Conservation (phyloP, 768 basidiomycete species). For the Boletus sp. region DNA sequence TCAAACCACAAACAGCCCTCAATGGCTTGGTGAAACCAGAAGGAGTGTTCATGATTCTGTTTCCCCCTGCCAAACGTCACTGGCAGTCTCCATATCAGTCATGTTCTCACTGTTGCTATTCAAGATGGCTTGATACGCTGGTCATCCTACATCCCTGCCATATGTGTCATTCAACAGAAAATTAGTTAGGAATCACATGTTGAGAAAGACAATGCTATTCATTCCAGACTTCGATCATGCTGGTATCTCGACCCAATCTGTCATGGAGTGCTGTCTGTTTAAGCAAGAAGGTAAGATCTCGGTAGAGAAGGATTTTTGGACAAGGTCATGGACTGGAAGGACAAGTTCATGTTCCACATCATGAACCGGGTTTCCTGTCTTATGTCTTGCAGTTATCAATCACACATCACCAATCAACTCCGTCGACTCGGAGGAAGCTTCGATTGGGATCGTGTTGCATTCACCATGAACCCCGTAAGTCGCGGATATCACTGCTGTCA, state of each 20-base stretch:
- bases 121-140: constrained; percentile 90
- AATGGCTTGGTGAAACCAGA: constrained; percentile 60
- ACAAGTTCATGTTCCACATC: constrained; percentile 64
- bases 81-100: constrained; percentile 92
- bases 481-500: background rate
- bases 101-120: constrained; percentile 87
- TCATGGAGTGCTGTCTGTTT: constrained; percentile 89
- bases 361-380: background rate
- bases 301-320: constrained; percentile 89
- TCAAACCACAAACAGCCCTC: constrained; percentile 65
- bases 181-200: constrained; percentile 83
- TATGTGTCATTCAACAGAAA: background rate
- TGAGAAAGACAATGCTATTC: constrained; percentile 85
- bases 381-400: constrained; percentile 66
- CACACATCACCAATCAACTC: constrained; percentile 87
- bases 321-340: constrained; percentile 95
- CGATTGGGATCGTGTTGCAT: constrained; percentile 92
- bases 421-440: constrained; percentile 87
- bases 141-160: constrained; percentile 35
- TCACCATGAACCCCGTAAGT: constrained; percentile 88
- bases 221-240: constrained; percentile 98
- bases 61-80: constrained; percentile 96
- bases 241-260: constrained; percentile 96
- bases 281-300: constrained; percentile 81
- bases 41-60: constrained; percentile 78